Conservation (phyloP, 1,284 basidiomycete species). For the Porogramme epimiltina region DNA sequence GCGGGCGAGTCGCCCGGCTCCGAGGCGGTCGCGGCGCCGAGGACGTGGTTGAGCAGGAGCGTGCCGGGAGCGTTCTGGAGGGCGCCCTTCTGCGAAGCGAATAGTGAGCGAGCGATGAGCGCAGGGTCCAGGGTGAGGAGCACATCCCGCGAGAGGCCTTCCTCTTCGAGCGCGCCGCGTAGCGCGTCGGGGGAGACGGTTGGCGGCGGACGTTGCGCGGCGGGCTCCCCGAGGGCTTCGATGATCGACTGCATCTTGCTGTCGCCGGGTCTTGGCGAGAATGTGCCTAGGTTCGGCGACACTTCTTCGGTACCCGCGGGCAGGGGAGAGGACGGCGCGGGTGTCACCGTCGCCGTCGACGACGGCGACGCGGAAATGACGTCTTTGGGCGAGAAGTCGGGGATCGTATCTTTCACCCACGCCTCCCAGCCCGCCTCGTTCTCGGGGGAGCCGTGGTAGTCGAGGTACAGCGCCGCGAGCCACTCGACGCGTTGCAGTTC, state of each 20-base stretch:
- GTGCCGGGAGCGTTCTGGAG: conserved; percentile 53
- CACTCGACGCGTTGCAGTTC: conserved; percentile 54
- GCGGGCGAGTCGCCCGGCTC: conserved; percentile 4
- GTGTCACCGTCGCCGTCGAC: conserved; percentile 41
- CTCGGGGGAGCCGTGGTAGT: conserved; percentile 52
- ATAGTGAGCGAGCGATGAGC: conserved; percentile 60
- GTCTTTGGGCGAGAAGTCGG: conserved; percentile 33
- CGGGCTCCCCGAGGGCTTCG: conserved; percentile 42
- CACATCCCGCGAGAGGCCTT: conserved; percentile 71
- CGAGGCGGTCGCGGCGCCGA: conserved; percentile 21
- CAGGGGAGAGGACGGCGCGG: conserved; percentile 51
- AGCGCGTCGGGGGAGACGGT: conserved; percentile 26
- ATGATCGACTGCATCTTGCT: conserved; percentile 47
- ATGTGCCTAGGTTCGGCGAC: conserved; percentile 53
- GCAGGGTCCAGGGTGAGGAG: conserved; percentile 59
- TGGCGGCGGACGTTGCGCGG: conserved; percentile 10
- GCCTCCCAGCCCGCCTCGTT: conserved; percentile 60
- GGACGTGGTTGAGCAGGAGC: conserved; percentile 45
- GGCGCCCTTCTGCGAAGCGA: conserved; percentile 53
- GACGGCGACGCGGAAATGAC: conserved; percentile 40
- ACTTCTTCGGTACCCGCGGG: conserved; percentile 30
- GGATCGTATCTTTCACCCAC: conserved; percentile 54
- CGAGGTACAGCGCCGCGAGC: conserved; percentile 67
- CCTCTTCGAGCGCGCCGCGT: conserved; percentile 55
- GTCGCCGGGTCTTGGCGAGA: conserved; percentile 61